Evolutionary conservation across 2,329 filamentous ascomycete genomes (phyloP).

Genomic region (Cercospora nicotianae): DNA sequence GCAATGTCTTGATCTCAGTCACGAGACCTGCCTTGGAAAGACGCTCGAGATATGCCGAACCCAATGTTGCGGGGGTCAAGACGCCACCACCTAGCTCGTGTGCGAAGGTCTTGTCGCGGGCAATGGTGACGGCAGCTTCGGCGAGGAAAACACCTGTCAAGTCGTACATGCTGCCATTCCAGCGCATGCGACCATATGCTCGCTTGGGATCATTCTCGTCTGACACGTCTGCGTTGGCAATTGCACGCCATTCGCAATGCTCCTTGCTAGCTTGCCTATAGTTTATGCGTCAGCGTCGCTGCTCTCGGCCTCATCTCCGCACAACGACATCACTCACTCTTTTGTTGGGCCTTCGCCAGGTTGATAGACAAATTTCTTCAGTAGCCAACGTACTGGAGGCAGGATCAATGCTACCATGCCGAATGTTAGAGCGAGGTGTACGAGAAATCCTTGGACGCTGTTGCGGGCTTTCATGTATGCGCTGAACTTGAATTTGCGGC

Average conservation of each 20-base stretch:
- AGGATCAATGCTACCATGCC: slow-evolving; percentile 50
- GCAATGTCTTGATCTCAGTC: slow-evolving; percentile 50
- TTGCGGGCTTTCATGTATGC: slow-evolving; percentile 57
- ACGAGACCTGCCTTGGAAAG: slow-evolving; percentile 62
- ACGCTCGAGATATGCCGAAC: slow-evolving; percentile 65
- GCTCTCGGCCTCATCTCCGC: background rate
- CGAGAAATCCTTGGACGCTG: slow-evolving; percentile 47
- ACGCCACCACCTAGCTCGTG: slow-evolving; percentile 63
- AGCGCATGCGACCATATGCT: slow-evolving; percentile 58
- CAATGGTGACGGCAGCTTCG: slow-evolving; percentile 64
- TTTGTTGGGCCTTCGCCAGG: slow-evolving; percentile 53
- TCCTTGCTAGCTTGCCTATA: slow-evolving; percentile 58
- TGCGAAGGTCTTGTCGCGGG: slow-evolving; percentile 56
- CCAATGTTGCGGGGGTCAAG: slow-evolving; percentile 70
- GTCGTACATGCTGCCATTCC: slow-evolving; percentile 64
- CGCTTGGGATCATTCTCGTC: slow-evolving; percentile 50
- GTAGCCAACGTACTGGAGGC: slow-evolving; percentile 55
- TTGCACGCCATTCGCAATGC: slow-evolving; percentile 62
- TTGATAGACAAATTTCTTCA: slow-evolving; percentile 50
- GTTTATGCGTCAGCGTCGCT: slow-evolving; percentile 8
- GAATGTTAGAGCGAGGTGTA: slow-evolving; percentile 52
- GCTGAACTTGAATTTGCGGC: slow-evolving; percentile 57
- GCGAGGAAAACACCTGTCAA: slow-evolving; percentile 65
- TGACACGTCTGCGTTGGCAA: slow-evolving; percentile 61
- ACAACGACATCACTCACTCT: slow-evolving; percentile 39